Evolutionary conservation across 768 basidiomycete species (phyloP).

Genomic region (Podaxis mareebaensis): DNA sequence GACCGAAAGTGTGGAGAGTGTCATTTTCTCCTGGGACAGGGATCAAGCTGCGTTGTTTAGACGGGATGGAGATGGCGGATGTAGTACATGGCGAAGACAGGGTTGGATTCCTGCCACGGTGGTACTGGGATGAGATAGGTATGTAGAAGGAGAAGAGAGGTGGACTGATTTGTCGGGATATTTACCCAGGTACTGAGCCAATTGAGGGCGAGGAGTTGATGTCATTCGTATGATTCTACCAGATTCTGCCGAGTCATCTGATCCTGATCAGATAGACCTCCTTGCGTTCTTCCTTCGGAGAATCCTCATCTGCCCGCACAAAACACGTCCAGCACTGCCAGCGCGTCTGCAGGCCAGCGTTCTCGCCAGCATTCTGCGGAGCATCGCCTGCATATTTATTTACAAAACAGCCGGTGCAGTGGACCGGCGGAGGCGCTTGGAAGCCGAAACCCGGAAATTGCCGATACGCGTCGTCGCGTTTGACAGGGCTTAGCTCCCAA

Average conservation of each 20-base stretch:
- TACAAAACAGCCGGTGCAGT: neutral
- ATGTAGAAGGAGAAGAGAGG: neutral
- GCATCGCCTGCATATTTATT: neutral
- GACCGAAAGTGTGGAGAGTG: constrained; percentile 64
- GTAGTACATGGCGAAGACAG: constrained; percentile 69
- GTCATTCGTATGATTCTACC: neutral
- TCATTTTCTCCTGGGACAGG: constrained; percentile 62
- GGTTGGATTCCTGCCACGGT: constrained; percentile 76
- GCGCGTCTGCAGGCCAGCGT: neutral
- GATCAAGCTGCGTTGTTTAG: constrained; percentile 50
- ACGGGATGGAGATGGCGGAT: constrained; percentile 49
- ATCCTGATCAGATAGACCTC: constrained; percentile 6
- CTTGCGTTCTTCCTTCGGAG: neutral
- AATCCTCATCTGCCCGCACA: neutral
- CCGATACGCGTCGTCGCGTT: constrained; percentile 58
- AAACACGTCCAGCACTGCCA: neutral
- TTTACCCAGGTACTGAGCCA: constrained; percentile 5
- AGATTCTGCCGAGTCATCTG: constrained; percentile 10
- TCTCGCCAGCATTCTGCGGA: neutral
- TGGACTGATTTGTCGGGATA: constrained; percentile 1
- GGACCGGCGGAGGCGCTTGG: constrained; percentile 26
- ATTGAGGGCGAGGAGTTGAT: neutral
- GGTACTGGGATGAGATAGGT: constrained; percentile 58
- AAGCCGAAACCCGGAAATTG: constrained; percentile 46
- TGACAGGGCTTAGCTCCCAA: constrained; percentile 36